These are phyloP conservation scores for Schizothecium vesticola DNA, from an alignment of 495 filamentous ascomycete genomes.

Conservation along the genomic window DNA sequence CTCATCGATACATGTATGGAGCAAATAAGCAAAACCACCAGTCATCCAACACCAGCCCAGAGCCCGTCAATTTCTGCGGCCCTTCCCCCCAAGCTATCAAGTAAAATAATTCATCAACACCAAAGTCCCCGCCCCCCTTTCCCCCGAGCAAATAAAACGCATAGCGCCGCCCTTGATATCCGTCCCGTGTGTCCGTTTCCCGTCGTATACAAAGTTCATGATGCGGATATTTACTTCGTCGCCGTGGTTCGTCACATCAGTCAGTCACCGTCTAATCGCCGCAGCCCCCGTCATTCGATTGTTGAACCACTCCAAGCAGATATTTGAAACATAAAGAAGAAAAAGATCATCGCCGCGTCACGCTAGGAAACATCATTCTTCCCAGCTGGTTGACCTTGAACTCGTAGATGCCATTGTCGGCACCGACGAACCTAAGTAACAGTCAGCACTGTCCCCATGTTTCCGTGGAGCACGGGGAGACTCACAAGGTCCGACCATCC, in stretches of 20 bases:
- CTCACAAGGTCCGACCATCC: conserved; percentile 66
- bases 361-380: conserved; percentile 59
- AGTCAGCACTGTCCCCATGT: conserved; percentile 9
- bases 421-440: conserved; percentile 59
- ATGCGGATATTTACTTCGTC: background rate
- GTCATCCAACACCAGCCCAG: background rate
- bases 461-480: conserved; percentile 4
- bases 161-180: background rate
- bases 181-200: background rate
- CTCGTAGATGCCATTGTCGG: conserved; percentile 69
- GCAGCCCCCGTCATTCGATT: background rate
- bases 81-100: background rate
- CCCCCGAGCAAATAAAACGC: background rate
- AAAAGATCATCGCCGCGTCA: conserved; percentile 48
- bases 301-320: background rate
- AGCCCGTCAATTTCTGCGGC: background rate
- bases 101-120: background rate
- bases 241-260: background rate
- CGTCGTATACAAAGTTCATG: background rate
- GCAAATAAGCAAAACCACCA: background rate
- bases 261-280: background rate
- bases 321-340: background rate
- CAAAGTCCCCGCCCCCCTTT: background rate
- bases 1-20: background rate
- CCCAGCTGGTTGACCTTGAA: conserved; percentile 61